Percentiles rank a stretch among this genome's conserved stretches.
These are phyloP conservation scores for Zasmidium angulare DNA, from an alignment of 2,329 filamentous ascomycete species.

Conservation along the genomic window DNA sequence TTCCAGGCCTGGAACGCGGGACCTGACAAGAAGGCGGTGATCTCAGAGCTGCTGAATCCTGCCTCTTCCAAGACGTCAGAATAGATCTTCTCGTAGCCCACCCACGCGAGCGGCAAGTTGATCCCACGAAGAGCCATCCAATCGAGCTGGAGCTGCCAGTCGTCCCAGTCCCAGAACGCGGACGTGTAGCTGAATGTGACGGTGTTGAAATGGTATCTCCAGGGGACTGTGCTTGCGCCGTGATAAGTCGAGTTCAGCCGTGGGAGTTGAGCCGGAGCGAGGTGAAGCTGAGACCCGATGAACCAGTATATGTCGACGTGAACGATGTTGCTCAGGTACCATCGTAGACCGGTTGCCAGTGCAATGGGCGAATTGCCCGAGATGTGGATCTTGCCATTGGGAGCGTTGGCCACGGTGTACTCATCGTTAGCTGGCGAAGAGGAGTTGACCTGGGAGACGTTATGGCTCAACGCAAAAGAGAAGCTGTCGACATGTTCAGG, in stretches of 20 bases:
- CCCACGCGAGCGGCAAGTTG: conserved; percentile 55
- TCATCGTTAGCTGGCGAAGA: conserved; percentile 11
- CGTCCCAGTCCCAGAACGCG: conserved; percentile 54
- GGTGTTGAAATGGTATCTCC: conserved; percentile 55
- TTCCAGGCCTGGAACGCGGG: conserved; percentile 57
- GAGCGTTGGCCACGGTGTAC: conserved; percentile 21
- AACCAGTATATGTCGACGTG: conserved; percentile 52
- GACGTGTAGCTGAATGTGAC: conserved; percentile 55
- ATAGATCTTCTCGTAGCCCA: conserved; percentile 53
- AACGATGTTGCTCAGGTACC: conserved; percentile 43
- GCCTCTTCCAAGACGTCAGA: conserved; percentile 50
- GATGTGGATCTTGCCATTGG: conserved; percentile 22
- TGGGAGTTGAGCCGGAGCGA: conserved; percentile 35
- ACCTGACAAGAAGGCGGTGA: conserved; percentile 49
- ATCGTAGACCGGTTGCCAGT: conserved; percentile 37
- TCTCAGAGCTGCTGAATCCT: conserved; percentile 47
- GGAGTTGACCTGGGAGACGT: not conserved
- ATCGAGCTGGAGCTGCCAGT: conserved; percentile 55
- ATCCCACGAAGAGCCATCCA: conserved; percentile 55
- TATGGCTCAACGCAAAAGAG: conserved; percentile 1
- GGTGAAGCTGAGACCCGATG: conserved; percentile 44
- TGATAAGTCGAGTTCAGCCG: conserved; percentile 34
- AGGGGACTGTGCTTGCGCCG: conserved; percentile 46
- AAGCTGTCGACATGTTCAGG: conserved; percentile 9
- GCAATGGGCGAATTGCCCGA: conserved; percentile 20